phyloP scores from a whole-genome alignment of 2,329 filamentous ascomycete genomes.

The Dactylellina haptotyla region DNA sequence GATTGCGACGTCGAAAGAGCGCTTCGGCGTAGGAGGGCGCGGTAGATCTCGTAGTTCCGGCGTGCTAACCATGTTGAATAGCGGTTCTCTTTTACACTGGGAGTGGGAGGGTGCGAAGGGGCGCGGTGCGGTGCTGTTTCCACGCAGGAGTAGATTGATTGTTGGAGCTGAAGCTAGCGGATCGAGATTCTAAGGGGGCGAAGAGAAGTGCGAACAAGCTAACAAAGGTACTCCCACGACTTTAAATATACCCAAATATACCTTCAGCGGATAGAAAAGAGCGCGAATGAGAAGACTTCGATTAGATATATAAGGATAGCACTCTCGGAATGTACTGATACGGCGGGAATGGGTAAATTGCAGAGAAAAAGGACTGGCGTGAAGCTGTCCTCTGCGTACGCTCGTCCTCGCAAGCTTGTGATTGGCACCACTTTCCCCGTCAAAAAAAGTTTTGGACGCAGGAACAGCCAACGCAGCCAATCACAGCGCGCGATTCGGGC shows the following conservation, averaged over 20 bases:
- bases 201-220: neutral
- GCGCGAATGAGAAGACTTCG: constrained; percentile 1
- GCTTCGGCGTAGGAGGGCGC: constrained; percentile 40
- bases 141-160: neutral
- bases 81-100: neutral
- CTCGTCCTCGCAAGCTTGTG: constrained; percentile 54
- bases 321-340: neutral
- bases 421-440: neutral
- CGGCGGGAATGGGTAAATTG: neutral
- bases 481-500: constrained; percentile 48
- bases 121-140: neutral
- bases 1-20: constrained; percentile 77
- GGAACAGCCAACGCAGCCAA: constrained; percentile 41
- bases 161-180: constrained; percentile 14
- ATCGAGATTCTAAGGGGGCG: constrained; percentile 15
- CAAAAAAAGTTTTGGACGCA: constrained; percentile 31
- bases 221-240: neutral
- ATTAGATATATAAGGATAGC: neutral
- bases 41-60: constrained; percentile 48
- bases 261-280: neutral
- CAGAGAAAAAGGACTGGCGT: neutral
- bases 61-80: constrained; percentile 50
- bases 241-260: constrained; percentile 17
- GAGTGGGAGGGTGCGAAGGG: neutral
- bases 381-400: constrained; percentile 21